phyloP scores from a whole-genome alignment of 108 stramenopile species.

The Thalassiosira profunda region DNA sequence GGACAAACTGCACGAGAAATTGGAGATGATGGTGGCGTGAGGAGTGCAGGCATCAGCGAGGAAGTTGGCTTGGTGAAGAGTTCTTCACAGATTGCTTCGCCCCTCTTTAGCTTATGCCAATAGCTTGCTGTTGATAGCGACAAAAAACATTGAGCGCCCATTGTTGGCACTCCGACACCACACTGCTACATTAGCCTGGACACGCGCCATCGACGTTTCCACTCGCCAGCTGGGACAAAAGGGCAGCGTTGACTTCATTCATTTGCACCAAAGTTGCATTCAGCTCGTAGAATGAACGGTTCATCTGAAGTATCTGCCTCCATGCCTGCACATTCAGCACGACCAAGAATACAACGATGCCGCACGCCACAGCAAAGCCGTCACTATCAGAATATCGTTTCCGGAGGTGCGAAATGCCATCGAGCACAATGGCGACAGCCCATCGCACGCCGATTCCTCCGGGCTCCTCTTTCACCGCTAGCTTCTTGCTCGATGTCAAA shows the following conservation, averaged over 20 bases:
- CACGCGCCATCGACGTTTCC: not conserved
- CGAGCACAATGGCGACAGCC: too few species aligned
- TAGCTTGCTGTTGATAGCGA: not conserved
- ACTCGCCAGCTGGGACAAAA: not conserved
- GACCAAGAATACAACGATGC: constrained; percentile 6
- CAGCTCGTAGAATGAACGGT: constrained; percentile 11
- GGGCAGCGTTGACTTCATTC: not conserved
- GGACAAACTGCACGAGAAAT: constrained; percentile 7
- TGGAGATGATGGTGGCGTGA: constrained; percentile 3
- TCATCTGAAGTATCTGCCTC: constrained; percentile 17
- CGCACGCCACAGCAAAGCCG: not conserved
- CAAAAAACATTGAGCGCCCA: not conserved
- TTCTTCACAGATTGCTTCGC: too few species aligned
- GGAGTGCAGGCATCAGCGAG: constrained; percentile 11
- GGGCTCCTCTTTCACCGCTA: too few species aligned
- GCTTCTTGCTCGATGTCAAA: too few species aligned
- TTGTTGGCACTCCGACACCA: not conserved
- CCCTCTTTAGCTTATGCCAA: too few species aligned
- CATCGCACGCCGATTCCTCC: too few species aligned
- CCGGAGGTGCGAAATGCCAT: not conserved
- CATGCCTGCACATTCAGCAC: constrained; percentile 15
- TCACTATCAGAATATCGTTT: not conserved
- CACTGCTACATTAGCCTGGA: too few species aligned
- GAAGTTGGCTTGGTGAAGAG: too few species aligned
- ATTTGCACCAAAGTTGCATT: constrained; percentile 15